phyloP scores from a whole-genome alignment of 2,329 filamentous ascomycete genomes.

The Pyrenophora teres region DNA sequence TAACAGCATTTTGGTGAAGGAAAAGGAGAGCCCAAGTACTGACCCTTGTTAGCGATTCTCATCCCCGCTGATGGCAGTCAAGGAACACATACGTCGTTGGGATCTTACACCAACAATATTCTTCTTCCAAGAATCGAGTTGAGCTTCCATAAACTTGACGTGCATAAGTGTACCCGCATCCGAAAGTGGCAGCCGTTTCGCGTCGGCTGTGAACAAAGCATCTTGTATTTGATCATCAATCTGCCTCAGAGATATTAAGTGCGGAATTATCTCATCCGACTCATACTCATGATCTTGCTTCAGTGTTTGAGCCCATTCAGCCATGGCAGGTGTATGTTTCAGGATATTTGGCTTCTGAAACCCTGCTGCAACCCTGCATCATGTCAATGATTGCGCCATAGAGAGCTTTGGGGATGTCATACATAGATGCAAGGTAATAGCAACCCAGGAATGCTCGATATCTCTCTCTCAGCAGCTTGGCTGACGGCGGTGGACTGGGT shows the following conservation, averaged over 20 bases:
- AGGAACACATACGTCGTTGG: constrained; percentile 25
- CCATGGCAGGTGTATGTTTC: constrained; percentile 36
- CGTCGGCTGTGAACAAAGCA: constrained; percentile 28
- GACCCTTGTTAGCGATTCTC: not conserved
- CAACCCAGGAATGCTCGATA: constrained; percentile 41
- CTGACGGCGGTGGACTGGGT: constrained; percentile 16
- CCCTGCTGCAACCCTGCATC: constrained; percentile 32
- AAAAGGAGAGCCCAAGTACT: constrained; percentile 38
- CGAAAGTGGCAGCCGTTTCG: constrained; percentile 26
- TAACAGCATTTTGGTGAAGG: constrained; percentile 36
- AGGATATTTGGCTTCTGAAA: constrained; percentile 42
- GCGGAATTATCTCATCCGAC: constrained; percentile 32
- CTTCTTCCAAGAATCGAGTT: constrained; percentile 34
- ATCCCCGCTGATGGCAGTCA: too few species aligned
- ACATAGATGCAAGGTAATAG: constrained; percentile 43
- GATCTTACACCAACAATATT: constrained; percentile 15
- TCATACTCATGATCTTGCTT: constrained; percentile 27
- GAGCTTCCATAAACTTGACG: constrained; percentile 33
- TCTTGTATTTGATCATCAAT: constrained; percentile 44
- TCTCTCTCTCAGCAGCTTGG: constrained; percentile 29
- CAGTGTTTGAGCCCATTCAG: constrained; percentile 31
- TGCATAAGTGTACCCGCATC: constrained; percentile 38
- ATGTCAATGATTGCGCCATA: not conserved
- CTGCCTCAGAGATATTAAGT: constrained; percentile 33
- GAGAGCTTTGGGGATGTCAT: not conserved